Evolutionary conservation across 805 yeast species (phyloP), one percentile per base, ranked within the genome.

Genomic region (Lipomyces sp.): DNA sequence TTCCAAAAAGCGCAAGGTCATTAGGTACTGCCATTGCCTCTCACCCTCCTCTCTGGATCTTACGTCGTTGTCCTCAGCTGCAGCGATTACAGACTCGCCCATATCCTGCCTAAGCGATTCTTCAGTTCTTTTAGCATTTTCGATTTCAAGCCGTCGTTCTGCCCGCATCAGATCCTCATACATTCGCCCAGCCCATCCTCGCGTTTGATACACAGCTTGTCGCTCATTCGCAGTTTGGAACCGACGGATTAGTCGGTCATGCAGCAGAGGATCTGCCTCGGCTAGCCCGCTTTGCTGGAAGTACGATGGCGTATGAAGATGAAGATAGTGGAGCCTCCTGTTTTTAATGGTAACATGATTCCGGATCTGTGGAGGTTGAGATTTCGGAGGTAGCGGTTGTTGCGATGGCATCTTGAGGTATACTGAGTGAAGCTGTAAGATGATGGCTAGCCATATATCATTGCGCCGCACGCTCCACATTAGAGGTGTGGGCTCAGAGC

Each of bases 101-200:
- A 35, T 32, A 30, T 57, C 29, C 45, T 7, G 42, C 24, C 57
- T 42, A 8, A 62, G 53, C 24, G 51, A 11, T 34, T 58, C 63
- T 18, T 59, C 66, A n/a, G 64, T 58, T 51, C 48, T 35, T 24
- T 51, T 35, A 15, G n/a, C 55, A 10, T 45, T 54, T 29, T 54
- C 48, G 18, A 45, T 29, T 11, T 60, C 62, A 13, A 63, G 54
- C 18, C 62, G 55, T 37, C 29, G 13, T 55, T 67, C 70, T n/a
- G 70, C 70, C 10, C 68, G 58, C 66, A 61, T 59, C 45, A 67
- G 39, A 53, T 67, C 70, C 58, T 67, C 68, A 24, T 61, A 67
- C 61, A 67, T 61, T n/a, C 66, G 60, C 3, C 62, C 70, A 11
- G 66, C 70, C 70, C 70, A 67, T 32, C 70, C 70, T 4, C 45